These are phyloP conservation scores for Fusarium beomiforme DNA, from an alignment of 2,329 filamentous ascomycete genomes.

Conservation along the genomic window DNA sequence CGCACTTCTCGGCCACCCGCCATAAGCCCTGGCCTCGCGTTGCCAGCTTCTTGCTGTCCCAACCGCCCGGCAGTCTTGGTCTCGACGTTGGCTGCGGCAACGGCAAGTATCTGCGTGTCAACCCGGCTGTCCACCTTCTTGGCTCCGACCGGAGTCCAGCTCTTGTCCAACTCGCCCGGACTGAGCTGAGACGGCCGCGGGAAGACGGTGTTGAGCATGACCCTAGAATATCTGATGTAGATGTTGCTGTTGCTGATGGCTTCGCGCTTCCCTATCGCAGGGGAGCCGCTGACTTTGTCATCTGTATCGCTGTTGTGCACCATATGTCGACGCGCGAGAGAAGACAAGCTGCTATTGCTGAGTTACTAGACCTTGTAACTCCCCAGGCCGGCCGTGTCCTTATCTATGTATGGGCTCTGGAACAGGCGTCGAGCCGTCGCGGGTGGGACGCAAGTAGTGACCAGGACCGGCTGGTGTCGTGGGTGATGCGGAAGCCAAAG, in stretches of 20 bases:
- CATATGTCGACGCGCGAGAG: constrained; percentile 84
- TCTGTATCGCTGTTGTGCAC: constrained; percentile 94
- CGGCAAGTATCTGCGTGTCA: constrained; percentile 91
- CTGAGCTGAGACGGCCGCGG: constrained; percentile 32
- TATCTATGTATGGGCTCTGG: constrained; percentile 94
- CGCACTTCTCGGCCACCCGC: constrained; percentile 83
- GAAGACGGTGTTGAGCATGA: constrained; percentile 23
- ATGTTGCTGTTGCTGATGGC: constrained; percentile 82
- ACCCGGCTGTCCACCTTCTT: constrained; percentile 79
- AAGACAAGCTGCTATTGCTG: constrained; percentile 75
- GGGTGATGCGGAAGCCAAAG: constrained; percentile 72
- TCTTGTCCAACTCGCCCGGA: constrained; percentile 61
- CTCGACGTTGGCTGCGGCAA: constrained; percentile 96
- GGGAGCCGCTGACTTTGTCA: constrained; percentile 77
- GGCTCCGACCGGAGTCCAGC: constrained; percentile 82
- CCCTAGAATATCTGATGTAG: constrained; percentile 58
- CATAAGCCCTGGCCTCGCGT: constrained; percentile 94
- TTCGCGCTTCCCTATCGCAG: constrained; percentile 82
- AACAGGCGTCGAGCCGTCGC: constrained; percentile 85
- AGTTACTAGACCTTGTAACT: constrained; percentile 74
- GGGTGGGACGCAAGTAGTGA: constrained; percentile 87
- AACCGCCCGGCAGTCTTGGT: constrained; percentile 77
- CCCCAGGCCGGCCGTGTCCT: constrained; percentile 73
- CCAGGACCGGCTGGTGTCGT: constrained; percentile 95
- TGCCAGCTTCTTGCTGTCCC: constrained; percentile 75